Percentiles rank a stretch among this genome's conserved stretches.
Evolutionary conservation across 2,329 filamentous ascomycete species (phyloP).

Genomic region (Colletotrichum filicis): DNA sequence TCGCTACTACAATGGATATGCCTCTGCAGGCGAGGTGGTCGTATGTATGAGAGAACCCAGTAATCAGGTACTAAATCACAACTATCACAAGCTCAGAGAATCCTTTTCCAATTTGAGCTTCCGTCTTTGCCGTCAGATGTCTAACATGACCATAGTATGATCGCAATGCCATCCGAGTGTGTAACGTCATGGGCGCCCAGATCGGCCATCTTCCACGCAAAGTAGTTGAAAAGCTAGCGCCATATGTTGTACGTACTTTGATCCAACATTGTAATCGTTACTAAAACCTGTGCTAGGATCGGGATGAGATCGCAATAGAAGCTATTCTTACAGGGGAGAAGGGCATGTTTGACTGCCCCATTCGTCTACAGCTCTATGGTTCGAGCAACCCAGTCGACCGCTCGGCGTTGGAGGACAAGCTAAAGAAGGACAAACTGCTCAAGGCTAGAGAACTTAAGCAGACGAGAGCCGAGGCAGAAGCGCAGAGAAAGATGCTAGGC

Average conservation of each 20-base stretch:
- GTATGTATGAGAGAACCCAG: slow-evolving; percentile 71
- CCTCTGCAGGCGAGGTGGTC: slow-evolving; percentile 71
- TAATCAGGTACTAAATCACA: slow-evolving; percentile 59
- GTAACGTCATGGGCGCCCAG: slow-evolving; percentile 79
- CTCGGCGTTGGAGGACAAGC: slow-evolving; percentile 65
- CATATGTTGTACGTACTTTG: slow-evolving; percentile 69
- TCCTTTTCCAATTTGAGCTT: background rate
- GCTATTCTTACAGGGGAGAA: slow-evolving; percentile 76
- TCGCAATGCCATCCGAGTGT: slow-evolving; percentile 79
- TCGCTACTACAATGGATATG: slow-evolving; percentile 71
- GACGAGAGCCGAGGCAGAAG: slow-evolving; percentile 64
- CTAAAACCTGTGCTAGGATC: slow-evolving; percentile 56
- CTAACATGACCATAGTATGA: slow-evolving; percentile 63
- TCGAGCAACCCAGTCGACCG: slow-evolving; percentile 65
- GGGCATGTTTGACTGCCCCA: slow-evolving; percentile 76
- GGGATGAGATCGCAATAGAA: slow-evolving; percentile 71
- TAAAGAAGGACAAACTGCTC: slow-evolving; percentile 75
- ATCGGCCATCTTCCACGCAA: slow-evolving; percentile 81
- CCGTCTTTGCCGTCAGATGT: background rate
- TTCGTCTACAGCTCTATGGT: slow-evolving; percentile 77
- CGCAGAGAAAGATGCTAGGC: slow-evolving; percentile 57
- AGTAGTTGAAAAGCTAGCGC: slow-evolving; percentile 77
- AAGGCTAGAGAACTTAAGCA: slow-evolving; percentile 66
- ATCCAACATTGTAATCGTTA: background rate
- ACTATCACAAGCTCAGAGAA: background rate